Conservation (phyloP, 352 stramenopile genomes). For the Pythium chondricola region DNA sequence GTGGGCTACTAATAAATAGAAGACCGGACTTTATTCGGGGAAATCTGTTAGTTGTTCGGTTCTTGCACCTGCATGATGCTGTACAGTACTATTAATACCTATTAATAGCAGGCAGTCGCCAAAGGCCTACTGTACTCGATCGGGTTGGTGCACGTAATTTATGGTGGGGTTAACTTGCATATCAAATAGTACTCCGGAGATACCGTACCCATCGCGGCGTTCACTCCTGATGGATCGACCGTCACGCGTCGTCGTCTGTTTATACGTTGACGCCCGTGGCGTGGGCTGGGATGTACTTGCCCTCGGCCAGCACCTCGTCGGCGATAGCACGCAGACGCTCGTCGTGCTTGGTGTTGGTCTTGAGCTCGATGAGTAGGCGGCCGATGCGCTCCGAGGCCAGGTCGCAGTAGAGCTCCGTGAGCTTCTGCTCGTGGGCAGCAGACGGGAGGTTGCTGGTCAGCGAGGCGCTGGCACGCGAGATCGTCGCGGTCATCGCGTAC, state of each 20-base stretch:
- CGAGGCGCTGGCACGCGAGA: slow-evolving; percentile 70
- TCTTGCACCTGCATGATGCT: slow-evolving; percentile 3
- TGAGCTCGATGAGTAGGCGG: slow-evolving; percentile 51
- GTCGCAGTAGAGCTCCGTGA: slow-evolving; percentile 79
- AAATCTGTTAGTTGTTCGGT: too few relatives aligned
- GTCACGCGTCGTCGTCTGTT: too few relatives aligned
- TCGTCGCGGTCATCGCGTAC: slow-evolving; percentile 84
- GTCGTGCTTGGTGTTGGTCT: slow-evolving; percentile 55
- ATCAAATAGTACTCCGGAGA: too few relatives aligned
- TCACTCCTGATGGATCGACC: too few relatives aligned
- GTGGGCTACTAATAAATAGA: too few relatives aligned
- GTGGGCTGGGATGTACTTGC: slow-evolving; percentile 78
- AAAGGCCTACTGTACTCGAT: too few relatives aligned
- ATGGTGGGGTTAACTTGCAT: slow-evolving; percentile 16
- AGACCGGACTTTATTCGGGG: too few relatives aligned
- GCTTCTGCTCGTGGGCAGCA: slow-evolving; percentile 66
- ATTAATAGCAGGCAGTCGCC: too few relatives aligned
- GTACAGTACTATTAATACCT: slow-evolving; percentile 2
- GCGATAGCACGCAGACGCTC: slow-evolving; percentile 69
- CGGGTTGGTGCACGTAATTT: too few relatives aligned
- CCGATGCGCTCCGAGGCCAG: slow-evolving; percentile 63
- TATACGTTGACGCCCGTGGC: slow-evolving; percentile 65
- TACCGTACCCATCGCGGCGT: too few relatives aligned
- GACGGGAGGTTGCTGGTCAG: slow-evolving; percentile 43
- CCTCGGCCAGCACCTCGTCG: slow-evolving; percentile 62